Percentiles rank a stretch among this genome's conserved stretches.
These are phyloP conservation scores for Cryoendolithus antarcticus DNA, from an alignment of 2,329 filamentous ascomycete species.

Conservation along the genomic window DNA sequence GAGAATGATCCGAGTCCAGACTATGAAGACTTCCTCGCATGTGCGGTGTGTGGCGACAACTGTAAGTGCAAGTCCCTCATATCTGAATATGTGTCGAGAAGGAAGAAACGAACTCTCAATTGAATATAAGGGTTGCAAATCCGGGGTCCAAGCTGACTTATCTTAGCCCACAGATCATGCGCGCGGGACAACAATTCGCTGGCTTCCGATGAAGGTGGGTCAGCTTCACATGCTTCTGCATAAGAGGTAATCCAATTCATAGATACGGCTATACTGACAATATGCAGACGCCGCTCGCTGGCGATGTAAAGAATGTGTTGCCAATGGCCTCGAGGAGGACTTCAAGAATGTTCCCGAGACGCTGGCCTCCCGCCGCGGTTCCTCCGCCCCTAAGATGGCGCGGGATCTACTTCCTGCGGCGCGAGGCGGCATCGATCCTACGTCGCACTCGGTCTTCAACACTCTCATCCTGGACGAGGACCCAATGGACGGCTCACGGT, in stretches of 20 bases:
- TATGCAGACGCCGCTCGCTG: constrained; percentile 43
- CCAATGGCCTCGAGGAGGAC: constrained; percentile 37
- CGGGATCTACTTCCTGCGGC: constrained; percentile 58
- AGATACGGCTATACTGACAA: constrained; percentile 14
- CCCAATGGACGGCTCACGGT: constrained; percentile 61
- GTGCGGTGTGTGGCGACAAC: constrained; percentile 66
- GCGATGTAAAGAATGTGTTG: constrained; percentile 48
- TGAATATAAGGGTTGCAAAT: constrained; percentile 16
- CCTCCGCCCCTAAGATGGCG: constrained; percentile 53
- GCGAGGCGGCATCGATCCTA: constrained; percentile 50
- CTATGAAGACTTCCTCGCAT: constrained; percentile 67
- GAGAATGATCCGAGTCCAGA: constrained; percentile 72
- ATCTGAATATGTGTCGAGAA: constrained; percentile 9
- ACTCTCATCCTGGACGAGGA: constrained; percentile 60
- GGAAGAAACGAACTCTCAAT: constrained; percentile 4
- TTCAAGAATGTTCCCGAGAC: constrained; percentile 25
- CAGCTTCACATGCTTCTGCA: constrained; percentile 2
- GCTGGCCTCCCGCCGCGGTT: constrained; percentile 34
- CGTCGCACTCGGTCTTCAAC: constrained; percentile 68
- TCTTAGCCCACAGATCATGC: constrained; percentile 79
- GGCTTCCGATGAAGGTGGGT: constrained; percentile 50
- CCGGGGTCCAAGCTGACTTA: constrained; percentile 28
- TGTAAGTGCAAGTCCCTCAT: constrained; percentile 46
- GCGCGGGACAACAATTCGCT: constrained; percentile 59
- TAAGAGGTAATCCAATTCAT: neutral